A percentile compares a stretch with the other conserved stretches of the same genome.
Conservation (phyloP, 2,329 filamentous ascomycete genomes). For the Ophiocordyceps camponoti-leonardi region DNA sequence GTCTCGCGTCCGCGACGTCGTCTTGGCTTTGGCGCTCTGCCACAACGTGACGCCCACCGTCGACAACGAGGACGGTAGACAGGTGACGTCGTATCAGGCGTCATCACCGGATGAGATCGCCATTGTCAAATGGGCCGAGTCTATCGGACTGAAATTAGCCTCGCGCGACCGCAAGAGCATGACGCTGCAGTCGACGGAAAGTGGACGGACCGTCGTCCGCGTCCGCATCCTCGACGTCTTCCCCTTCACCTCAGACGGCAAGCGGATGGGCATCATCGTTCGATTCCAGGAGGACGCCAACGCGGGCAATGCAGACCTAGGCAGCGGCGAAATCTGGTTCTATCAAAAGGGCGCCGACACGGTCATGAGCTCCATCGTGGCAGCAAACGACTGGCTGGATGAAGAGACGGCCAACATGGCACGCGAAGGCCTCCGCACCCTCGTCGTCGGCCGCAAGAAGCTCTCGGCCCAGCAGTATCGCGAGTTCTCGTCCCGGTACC, state of each 20-base stretch:
- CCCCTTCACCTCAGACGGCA: conserved; percentile 93
- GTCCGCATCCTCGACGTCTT: conserved; percentile 89
- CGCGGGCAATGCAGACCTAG: conserved; percentile 29
- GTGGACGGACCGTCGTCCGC: conserved; percentile 57
- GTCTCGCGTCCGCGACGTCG: conserved; percentile 78
- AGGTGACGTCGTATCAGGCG: conserved; percentile 77
- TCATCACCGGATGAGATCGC: conserved; percentile 97
- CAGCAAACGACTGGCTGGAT: conserved; percentile 93
- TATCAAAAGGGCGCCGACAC: conserved; percentile 98
- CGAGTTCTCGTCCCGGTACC: conserved; percentile 59
- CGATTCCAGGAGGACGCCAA: conserved; percentile 51
- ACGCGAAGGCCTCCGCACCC: conserved; percentile 78
- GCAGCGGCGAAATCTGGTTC: conserved; percentile 80
- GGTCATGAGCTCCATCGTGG: conserved; percentile 92
- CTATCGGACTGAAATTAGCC: conserved; percentile 68
- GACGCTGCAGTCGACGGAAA: conserved; percentile 60
- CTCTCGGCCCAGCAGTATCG: conserved; percentile 64
- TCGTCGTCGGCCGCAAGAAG: conserved; percentile 86
- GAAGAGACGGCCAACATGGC: conserved; percentile 99
- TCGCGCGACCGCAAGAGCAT: conserved; percentile 81
- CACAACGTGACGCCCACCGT: conserved; percentile 83
- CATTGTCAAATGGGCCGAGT: conserved; percentile 90
- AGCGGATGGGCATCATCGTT: conserved; percentile 94
- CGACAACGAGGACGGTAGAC: conserved; percentile 65
- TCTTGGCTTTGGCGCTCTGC: conserved; percentile 80